A percentile compares a stretch with the other conserved stretches of the same genome.
phyloP scores from a whole-genome alignment of 1,284 basidiomycete species.

The Cerioporus squamosus region DNA sequence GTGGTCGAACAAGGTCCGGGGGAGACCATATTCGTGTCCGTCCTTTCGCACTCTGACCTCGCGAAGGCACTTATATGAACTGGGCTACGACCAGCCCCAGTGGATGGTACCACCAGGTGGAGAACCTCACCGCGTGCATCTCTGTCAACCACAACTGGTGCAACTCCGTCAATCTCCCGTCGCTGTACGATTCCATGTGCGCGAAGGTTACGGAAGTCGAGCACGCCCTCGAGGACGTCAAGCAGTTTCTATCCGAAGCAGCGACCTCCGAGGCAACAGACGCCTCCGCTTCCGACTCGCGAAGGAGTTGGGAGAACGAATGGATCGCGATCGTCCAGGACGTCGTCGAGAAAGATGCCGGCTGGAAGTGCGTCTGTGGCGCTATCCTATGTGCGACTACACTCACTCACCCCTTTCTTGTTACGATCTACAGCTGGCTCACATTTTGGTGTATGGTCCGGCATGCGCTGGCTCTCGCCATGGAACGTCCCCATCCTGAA shows the following conservation, averaged over 20 bases:
- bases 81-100: slow-evolving; percentile 26
- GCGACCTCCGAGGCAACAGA: neutral
- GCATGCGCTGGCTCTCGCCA: slow-evolving; percentile 25
- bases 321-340: slow-evolving; percentile 37
- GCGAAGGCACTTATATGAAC: neutral
- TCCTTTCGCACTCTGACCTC: neutral
- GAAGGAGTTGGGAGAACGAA: slow-evolving; percentile 27
- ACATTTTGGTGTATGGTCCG: slow-evolving; percentile 37
- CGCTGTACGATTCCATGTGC: slow-evolving; percentile 37
- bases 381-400: neutral
- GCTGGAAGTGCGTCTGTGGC: slow-evolving; percentile 34
- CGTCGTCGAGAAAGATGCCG: slow-evolving; percentile 38
- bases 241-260: slow-evolving; percentile 27
- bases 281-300: neutral
- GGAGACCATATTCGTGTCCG: slow-evolving; percentile 38
- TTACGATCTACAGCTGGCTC: slow-evolving; percentile 26
- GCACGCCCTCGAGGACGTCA: slow-evolving; percentile 35
- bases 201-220: slow-evolving; percentile 36
- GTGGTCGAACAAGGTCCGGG: slow-evolving; percentile 34
- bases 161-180: slow-evolving; percentile 36
- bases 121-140: slow-evolving; percentile 36
- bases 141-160: slow-evolving; percentile 41
- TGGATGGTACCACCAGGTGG: slow-evolving; percentile 39
- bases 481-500: neutral
- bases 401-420: neutral